These are phyloP conservation scores for Buxus sempervirens DNA, from an alignment of 164 flowering plant genomes.

Conservation along the genomic window DNA sequence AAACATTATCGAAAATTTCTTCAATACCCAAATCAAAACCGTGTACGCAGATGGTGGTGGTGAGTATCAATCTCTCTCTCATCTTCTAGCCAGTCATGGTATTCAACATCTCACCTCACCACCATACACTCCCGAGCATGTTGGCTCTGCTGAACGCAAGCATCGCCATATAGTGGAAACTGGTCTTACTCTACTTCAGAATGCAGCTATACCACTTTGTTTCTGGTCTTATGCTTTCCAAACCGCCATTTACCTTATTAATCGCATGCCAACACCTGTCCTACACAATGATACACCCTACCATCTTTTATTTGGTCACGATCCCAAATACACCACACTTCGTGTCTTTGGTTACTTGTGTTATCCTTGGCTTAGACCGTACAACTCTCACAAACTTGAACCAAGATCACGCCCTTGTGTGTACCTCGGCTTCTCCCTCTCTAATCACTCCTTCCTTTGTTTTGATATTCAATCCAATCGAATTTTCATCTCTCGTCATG, in stretches of 20 bases:
- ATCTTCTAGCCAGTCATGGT: background rate
- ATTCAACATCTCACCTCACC: constrained; percentile 1
- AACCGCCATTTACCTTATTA: constrained; percentile 2
- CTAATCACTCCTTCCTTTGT: constrained; percentile 3
- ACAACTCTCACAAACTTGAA: background rate
- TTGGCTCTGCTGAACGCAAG: background rate
- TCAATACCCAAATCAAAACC: background rate
- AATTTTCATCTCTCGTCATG: background rate
- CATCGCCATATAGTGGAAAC: constrained; percentile 10
- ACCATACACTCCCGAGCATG: constrained; percentile 14
- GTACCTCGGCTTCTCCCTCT: constrained; percentile 6
- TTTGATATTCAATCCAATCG: background rate
- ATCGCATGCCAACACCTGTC: too few relatives aligned
- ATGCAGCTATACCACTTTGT: background rate
- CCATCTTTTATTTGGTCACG: too few relatives aligned
- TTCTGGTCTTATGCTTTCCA: constrained; percentile 6
- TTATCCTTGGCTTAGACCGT: constrained; percentile 1
- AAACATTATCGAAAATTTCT: background rate
- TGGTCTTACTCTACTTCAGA: background rate
- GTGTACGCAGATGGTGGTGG: constrained; percentile 4
- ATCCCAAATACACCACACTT: background rate
- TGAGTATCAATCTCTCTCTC: background rate
- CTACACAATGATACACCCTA: too few relatives aligned
- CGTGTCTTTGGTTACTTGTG: constrained; percentile 5
- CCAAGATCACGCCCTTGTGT: constrained; percentile 3